phyloP scores from a whole-genome alignment of 2,329 filamentous ascomycete genomes.

The Diaporthe helianthi region DNA sequence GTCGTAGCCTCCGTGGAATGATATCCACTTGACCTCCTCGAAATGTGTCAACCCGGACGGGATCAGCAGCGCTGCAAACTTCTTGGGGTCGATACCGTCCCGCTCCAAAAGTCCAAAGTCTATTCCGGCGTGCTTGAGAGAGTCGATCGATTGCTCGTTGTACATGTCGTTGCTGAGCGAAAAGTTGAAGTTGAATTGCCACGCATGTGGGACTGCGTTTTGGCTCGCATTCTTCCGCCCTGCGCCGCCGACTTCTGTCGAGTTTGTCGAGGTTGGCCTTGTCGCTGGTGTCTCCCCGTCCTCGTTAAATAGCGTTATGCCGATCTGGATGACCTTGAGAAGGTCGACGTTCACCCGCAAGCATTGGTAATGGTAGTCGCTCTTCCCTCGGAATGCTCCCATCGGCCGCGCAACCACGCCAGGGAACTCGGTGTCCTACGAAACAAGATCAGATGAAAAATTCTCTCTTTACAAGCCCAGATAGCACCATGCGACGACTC shows the following conservation, averaged over 20 bases:
- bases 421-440: slow-evolving; percentile 96
- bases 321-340: slow-evolving; percentile 96
- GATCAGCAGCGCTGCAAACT: slow-evolving; percentile 89
- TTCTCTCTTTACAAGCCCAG: background rate
- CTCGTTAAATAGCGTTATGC: slow-evolving; percentile 90
- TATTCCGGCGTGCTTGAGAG: slow-evolving; percentile 89
- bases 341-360: slow-evolving; percentile 96
- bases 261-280: slow-evolving; percentile 60
- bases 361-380: slow-evolving; percentile 98
- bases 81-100: slow-evolving; percentile 87
- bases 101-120: slow-evolving; percentile 85
- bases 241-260: slow-evolving; percentile 47
- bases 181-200: slow-evolving; percentile 99
- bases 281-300: slow-evolving; percentile 86
- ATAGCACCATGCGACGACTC: slow-evolving; percentile 45
- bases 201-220: slow-evolving; percentile 79
- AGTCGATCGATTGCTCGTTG: slow-evolving; percentile 91
- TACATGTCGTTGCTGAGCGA: slow-evolving; percentile 97
- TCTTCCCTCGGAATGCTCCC: slow-evolving; percentile 92
- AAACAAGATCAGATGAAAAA: slow-evolving; percentile 29
- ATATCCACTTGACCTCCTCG: slow-evolving; percentile 92
- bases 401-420: slow-evolving; percentile 95
- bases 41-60: slow-evolving; percentile 90
- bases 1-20: slow-evolving; percentile 97
- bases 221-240: slow-evolving; percentile 50